phyloP scores from a whole-genome alignment of 2,329 filamentous ascomycete species.

The Chrysoporthe cubensis region DNA sequence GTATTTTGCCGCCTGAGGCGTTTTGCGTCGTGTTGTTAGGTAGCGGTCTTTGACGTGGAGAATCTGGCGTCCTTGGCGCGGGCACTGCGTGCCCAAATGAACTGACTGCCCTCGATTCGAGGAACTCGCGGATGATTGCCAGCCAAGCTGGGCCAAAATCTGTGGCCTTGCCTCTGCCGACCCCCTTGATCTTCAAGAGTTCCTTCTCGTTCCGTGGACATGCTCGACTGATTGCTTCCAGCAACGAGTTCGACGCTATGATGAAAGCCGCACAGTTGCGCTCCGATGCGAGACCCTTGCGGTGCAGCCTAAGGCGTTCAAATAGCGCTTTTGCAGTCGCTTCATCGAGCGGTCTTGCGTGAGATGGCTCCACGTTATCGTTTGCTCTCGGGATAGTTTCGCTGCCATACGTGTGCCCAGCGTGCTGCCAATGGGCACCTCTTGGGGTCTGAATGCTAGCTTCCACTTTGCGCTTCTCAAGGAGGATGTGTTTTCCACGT shows the following conservation, averaged over 20 bases:
- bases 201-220: constrained; percentile 16
- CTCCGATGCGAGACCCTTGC: constrained; percentile 13
- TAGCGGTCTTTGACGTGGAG: neutral
- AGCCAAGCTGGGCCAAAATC: constrained; percentile 22
- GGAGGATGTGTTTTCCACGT: constrained; percentile 12
- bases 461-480: neutral
- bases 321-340: constrained; percentile 11
- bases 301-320: constrained; percentile 12
- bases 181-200: constrained; percentile 11
- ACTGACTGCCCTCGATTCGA: neutral
- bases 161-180: constrained; percentile 13
- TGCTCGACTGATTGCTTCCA: constrained; percentile 12
- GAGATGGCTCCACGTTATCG: neutral
- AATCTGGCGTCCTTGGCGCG: neutral
- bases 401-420: neutral
- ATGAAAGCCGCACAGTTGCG: constrained; percentile 16
- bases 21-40: neutral
- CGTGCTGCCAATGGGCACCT: neutral
- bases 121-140: constrained; percentile 10
- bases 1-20: neutral
- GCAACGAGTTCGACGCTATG: constrained; percentile 13
- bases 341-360: neutral
- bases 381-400: neutral
- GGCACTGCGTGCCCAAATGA: neutral
- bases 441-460: neutral